These are phyloP conservation scores for Pyricularia pennisetigena DNA, from an alignment of 2,329 filamentous ascomycete genomes.

Conservation along the genomic window DNA sequence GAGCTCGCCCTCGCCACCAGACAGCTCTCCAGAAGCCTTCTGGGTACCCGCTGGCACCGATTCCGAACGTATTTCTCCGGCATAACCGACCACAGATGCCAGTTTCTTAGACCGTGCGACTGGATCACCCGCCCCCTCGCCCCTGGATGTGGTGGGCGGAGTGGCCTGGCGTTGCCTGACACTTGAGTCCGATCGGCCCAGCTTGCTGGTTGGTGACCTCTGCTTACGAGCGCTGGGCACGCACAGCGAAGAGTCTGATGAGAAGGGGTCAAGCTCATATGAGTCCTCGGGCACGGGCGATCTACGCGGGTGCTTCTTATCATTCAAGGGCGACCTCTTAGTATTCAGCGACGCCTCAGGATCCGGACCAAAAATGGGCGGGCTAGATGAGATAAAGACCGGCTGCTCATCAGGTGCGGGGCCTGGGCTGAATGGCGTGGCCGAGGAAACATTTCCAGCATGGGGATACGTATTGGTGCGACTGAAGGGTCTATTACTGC, in stretches of 20 bases:
- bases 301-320: conserved; percentile 12
- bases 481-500: not conserved
- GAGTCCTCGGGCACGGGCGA: not conserved
- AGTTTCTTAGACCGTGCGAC: not conserved
- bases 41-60: not conserved
- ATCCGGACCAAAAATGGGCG: conserved; percentile 8
- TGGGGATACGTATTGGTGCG: not conserved
- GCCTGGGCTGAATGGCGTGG: conserved; percentile 9
- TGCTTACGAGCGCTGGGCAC: conserved; percentile 31
- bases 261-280: not conserved
- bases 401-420: conserved; percentile 11
- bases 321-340: conserved; percentile 25
- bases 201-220: conserved; percentile 13
- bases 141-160: not conserved
- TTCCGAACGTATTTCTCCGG: not conserved
- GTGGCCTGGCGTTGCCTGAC: not conserved
- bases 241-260: conserved; percentile 29
- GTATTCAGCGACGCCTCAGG: conserved; percentile 15
- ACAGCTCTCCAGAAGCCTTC: not conserved
- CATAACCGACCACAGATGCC: not conserved
- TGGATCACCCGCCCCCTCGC: not conserved
- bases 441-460: not conserved
- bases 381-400: conserved; percentile 19
- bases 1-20: not conserved
- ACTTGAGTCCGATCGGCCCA: not conserved